These are phyloP conservation scores for Takakia lepidozioides DNA, from an alignment of 225 moss, liverwort and hornwort genomes.

Conservation along the genomic window DNA sequence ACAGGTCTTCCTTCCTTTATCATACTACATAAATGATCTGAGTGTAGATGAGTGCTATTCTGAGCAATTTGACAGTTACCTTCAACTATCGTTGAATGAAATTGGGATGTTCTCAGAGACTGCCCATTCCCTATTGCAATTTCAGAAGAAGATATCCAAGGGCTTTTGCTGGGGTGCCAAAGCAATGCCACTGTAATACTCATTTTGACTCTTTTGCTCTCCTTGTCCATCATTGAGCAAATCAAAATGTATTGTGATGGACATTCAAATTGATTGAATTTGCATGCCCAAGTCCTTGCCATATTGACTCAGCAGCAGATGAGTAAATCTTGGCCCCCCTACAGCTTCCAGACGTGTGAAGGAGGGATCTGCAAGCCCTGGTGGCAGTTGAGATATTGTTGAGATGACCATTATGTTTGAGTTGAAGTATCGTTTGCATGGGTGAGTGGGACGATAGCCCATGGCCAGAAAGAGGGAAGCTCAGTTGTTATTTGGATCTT, in stretches of 20 bases:
- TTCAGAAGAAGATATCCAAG: too few species aligned
- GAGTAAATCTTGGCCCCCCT: constrained; percentile 11
- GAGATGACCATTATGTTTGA: constrained; percentile 14
- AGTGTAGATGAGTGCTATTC: too few species aligned
- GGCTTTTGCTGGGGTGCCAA: too few species aligned
- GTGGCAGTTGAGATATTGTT: constrained; percentile 23
- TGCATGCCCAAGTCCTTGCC: too few species aligned
- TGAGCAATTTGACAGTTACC: too few species aligned
- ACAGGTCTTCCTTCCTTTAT: too few species aligned
- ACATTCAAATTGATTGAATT: too few species aligned
- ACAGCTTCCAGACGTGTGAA: constrained; percentile 25
- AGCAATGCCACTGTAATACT: neutral
- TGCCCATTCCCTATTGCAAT: too few species aligned
- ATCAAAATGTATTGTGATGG: constrained; percentile 6
- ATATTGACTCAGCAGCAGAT: constrained; percentile 9
- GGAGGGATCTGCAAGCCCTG: constrained; percentile 15
- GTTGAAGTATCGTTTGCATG: constrained; percentile 18
- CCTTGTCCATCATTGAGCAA: neutral
- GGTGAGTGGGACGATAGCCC: constrained; percentile 14
- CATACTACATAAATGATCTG: too few species aligned
- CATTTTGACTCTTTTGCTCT: too few species aligned
- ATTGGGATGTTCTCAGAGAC: too few species aligned
- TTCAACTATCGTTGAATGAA: too few species aligned
- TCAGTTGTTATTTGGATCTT: constrained; percentile 8
- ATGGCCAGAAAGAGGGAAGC: constrained; percentile 15